Conservation (phyloP, 1,139 yeast species). For the Magnusiomyces suaveolens region DNA sequence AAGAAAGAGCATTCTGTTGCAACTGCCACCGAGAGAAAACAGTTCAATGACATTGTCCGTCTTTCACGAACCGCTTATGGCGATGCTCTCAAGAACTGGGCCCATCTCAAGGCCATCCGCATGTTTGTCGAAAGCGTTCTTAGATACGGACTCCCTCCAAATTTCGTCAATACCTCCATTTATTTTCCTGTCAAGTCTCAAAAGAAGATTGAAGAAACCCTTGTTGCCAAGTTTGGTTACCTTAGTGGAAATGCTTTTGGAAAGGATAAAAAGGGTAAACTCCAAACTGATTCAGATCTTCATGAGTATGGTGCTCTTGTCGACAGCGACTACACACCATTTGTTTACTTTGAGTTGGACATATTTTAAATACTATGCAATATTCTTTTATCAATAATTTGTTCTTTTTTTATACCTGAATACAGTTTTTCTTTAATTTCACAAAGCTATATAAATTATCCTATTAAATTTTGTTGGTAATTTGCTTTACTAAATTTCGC, state of each 20-base stretch:
- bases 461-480: too few relatives aligned
- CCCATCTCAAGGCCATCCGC: conserved; percentile 67
- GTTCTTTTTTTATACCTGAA: too few relatives aligned
- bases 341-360: conserved; percentile 39
- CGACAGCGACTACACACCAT: conserved; percentile 92
- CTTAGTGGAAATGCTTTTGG: conserved; percentile 81
- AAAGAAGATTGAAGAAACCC: conserved; percentile 54
- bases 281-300: conserved; percentile 49
- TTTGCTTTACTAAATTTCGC: too few relatives aligned
- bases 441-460: too few relatives aligned
- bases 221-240: conserved; percentile 70
- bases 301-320: conserved; percentile 85
- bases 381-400: too few relatives aligned
- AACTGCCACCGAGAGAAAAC: conserved; percentile 58
- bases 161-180: conserved; percentile 58
- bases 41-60: conserved; percentile 71
- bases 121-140: conserved; percentile 62
- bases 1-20: conserved; percentile 73
- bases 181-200: conserved; percentile 32
- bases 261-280: conserved; percentile 54
- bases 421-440: too few relatives aligned
- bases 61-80: conserved; percentile 80
- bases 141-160: conserved; percentile 94
- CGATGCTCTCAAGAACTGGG: conserved; percentile 77
- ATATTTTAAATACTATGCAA: conserved; percentile 7